Base-by-base conservation (phyloP, 805 yeast species). In the Komagataella mondaviorum region DNA sequence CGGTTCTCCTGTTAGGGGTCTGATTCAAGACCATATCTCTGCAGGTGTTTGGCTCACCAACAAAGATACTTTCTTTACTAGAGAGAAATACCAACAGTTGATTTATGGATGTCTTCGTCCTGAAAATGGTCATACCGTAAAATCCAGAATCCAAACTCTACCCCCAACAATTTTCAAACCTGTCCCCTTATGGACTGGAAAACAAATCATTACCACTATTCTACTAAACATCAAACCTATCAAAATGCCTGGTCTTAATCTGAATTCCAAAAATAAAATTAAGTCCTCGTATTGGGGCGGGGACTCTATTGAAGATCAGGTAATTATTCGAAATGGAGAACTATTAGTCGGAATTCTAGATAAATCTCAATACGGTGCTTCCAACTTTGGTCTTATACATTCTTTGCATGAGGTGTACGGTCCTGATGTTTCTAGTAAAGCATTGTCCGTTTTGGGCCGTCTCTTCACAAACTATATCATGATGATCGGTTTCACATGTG, bases 1-100 rank as follows among this genome's bases (percentile, higher is more conserved):
- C 10, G 99, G 99, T 66, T 77, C 96, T 53, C 99, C 99, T 43
- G 83, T 95, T 56, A 86, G 99, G 79, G 99, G 99, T 71, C 77
- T 93, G 67, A 95, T 95, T 69, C 99, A 93, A 75, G 99, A 93
- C 73, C 99, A 95, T 64, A 89, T 93, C 70, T 84, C 95, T 61
- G 98, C 98, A 6, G 99, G 99, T 73, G 96, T 95, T 46, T 93
- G 98, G 98, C 76, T 93, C 63, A 93, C 99, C 6, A 88, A 73
- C 68, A 88, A 90, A 69, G 98, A 95, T 63, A 71, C 90, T 39
- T 88, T 88, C 64, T 91, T 91, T 75, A 83, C 91, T 10, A 78
- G 96, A 61, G 96, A 89, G 59, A 76, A 80, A 64, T 95, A 93
- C 69, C 96, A 95, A 67, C 97, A 95, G 69, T 80, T 91, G 55